Evolutionary conservation across 73 alveolate species (phyloP).

Genomic region (Stentor coeruleus): DNA sequence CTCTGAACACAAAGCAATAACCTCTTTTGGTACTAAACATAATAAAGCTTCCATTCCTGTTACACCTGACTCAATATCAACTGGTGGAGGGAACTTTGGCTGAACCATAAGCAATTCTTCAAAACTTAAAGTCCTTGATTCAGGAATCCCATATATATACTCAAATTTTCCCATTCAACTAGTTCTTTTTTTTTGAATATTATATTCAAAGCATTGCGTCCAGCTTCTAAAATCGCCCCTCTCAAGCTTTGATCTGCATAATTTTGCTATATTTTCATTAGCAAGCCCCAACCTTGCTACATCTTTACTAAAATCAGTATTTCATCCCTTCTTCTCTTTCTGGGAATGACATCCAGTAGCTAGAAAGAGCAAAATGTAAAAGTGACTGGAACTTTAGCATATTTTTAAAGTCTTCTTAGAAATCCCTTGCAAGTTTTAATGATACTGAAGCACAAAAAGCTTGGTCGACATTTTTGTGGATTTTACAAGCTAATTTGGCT

Average conservation of each 20-base stretch:
- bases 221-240: conserved; percentile 11
- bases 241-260: conserved; percentile 3
- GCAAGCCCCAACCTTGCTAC: background rate
- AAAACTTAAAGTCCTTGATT: background rate
- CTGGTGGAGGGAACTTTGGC: conserved; percentile 15
- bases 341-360: conserved; percentile 11
- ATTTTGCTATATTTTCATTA: background rate
- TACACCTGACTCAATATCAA: background rate
- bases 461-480: background rate
- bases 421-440: background rate
- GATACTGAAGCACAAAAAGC: background rate
- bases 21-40: conserved; percentile 9
- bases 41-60: background rate
- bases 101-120: conserved; percentile 3
- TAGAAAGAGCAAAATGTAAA: background rate
- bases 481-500: background rate
- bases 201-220: background rate
- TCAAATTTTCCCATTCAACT: conserved; percentile 20
- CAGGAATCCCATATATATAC: conserved; percentile 28
- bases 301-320: conserved; percentile 6
- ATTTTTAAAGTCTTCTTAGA: conserved; percentile 9
- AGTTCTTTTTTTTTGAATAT: background rate
- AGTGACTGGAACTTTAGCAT: background rate
- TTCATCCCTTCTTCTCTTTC: conserved; percentile 19
- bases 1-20: conserved; percentile 9